Base-by-base conservation (phyloP, 2,329 filamentous ascomycete genomes). In the Arachnopeziza araneosa region DNA sequence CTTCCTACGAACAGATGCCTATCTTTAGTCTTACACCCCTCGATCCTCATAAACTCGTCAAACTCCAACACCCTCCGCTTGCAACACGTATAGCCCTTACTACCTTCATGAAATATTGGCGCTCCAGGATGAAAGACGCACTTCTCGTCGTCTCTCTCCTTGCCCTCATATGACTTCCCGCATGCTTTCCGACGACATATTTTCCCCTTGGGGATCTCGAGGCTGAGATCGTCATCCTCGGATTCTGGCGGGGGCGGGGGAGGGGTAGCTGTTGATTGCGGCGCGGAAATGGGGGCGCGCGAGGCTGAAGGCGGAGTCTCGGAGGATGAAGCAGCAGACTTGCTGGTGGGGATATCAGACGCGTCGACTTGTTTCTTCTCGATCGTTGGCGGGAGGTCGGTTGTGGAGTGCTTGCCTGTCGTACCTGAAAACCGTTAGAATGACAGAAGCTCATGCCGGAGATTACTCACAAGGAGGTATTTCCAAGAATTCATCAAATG, bases 31-130 rank as follows among this genome's bases (percentile, higher is more conserved):
- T 86, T 86, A 77, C 95, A 99, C 1, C 95, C 95, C 68, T 90
- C 86, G 61, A 99, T 93, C 76, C 90, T 95, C 87, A 99, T 87
- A 76, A 99, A 99, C 75, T 98, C 89, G 74, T 99, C 93, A 75
- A 99, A 99, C 73, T 99, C 95, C 61, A 99, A 78, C 60, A 99
- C 95, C 48, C 92, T 84, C 69, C 91, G 82, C 83, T 98, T 98
- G 78, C 95, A 99, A 80, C 95, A 99, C 61, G 87, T 92, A 82
- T 95, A 99, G 1, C 95, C 95, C 79, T 99, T 99, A 77, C 91
- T 96, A 44, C 95, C 95, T 78, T 99, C 95, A 74, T 99, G 95
- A 78, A 99, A 99, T 67, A 99, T 88, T 24, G 95, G 91, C 23
- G 83, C 85, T 4, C 95, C 95, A 0, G 95, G 93, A 75, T 99